Evolutionary conservation across 306 rosid species (phyloP).

Genomic region (Prunus kanzakura): DNA sequence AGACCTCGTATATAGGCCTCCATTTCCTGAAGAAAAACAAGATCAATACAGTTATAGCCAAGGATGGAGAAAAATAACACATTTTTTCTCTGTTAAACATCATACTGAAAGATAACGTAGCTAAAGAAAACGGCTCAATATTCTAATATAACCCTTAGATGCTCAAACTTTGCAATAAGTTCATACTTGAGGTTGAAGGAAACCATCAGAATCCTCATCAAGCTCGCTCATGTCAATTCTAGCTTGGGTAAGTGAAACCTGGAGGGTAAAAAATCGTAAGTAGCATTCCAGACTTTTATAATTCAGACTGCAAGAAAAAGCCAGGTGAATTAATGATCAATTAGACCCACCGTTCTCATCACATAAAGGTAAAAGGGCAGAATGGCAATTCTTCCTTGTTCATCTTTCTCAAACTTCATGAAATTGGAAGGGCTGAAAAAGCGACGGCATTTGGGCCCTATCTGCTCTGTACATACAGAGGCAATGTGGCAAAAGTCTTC

Average conservation of each 20-base stretch:
- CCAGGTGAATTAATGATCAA: not conserved
- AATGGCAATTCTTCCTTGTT: conserved; percentile 98
- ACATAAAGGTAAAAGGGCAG: conserved; percentile 98
- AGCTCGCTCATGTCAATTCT: conserved; percentile 99
- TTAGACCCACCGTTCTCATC: conserved; percentile 85
- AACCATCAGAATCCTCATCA: conserved; percentile 97
- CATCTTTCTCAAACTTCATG: conserved; percentile 99
- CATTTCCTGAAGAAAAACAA: conserved; percentile 67
- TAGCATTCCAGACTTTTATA: not conserved
- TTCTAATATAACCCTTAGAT: conserved; percentile 16
- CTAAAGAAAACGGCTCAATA: not conserved
- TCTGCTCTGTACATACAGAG: conserved; percentile 97
- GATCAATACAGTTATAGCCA: conserved; percentile 7
- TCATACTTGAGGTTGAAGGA: conserved; percentile 84
- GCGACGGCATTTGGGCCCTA: conserved; percentile 90
- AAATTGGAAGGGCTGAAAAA: conserved; percentile 99
- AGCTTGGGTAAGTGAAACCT: conserved; percentile 99
- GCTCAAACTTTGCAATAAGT: conserved; percentile 26
- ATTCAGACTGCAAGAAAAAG: conserved; percentile 10
- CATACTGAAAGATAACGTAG: not conserved
- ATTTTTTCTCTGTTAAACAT: not conserved
- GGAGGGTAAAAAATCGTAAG: conserved; percentile 36
- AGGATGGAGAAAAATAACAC: not conserved
- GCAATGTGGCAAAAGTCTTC: conserved; percentile 99
- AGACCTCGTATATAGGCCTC: conserved; percentile 89